phyloP scores from a whole-genome alignment of 345 rosid species.

The Citropsis articulata region DNA sequence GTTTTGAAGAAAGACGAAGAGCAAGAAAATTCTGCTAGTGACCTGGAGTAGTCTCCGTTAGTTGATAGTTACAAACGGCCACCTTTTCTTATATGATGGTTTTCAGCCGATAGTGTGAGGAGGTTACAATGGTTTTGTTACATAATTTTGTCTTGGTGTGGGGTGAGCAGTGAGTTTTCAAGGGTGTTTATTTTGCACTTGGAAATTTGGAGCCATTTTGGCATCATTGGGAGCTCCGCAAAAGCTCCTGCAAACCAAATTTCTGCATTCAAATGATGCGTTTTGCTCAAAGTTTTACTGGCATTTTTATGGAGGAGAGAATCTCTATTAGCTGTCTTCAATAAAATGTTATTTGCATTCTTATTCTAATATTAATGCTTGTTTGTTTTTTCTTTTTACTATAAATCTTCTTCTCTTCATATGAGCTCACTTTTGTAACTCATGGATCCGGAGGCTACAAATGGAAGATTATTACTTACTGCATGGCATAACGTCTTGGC shows the following conservation, averaged over 20 bases:
- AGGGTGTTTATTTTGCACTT: background rate
- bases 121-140: constrained; percentile 31
- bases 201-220: constrained; percentile 9
- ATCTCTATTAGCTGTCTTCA: constrained; percentile 9
- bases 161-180: constrained; percentile 1
- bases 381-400: background rate
- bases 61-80: background rate
- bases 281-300: constrained; percentile 10
- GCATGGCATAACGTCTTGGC: background rate
- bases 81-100: constrained; percentile 5
- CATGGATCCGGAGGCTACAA: background rate
- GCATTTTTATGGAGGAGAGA: background rate
- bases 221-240: constrained; percentile 22
- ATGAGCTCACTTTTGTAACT: background rate
- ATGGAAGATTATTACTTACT: background rate
- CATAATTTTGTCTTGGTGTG: constrained; percentile 23
- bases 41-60: background rate
- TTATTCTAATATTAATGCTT: background rate
- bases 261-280: constrained; percentile 7
- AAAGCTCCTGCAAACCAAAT: background rate
- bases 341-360: background rate
- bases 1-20: constrained; percentile 5
- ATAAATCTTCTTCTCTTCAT: background rate
- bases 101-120: constrained; percentile 3
- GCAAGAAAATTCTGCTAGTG: background rate